phyloP scores from a whole-genome alignment of 176 grass and related monocot genomes.

The Themeda triandra region DNA sequence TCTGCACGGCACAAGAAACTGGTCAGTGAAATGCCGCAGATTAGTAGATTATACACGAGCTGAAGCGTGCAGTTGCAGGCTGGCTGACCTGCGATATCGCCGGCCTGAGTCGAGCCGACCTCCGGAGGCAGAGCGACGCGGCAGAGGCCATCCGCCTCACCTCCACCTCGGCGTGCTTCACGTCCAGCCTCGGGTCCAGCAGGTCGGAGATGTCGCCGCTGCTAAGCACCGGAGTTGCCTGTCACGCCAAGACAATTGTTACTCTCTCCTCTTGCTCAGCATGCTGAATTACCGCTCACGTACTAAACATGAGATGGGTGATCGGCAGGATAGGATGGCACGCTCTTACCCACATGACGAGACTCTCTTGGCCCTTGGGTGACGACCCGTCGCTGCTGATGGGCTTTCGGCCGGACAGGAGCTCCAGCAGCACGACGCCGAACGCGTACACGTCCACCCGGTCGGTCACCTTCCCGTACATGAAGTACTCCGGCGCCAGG shows the following conservation, averaged over 20 bases:
- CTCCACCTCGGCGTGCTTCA: slow-evolving; percentile 53
- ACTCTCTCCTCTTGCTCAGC: not conserved
- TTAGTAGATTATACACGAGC: too few relatives aligned
- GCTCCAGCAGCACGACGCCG: slow-evolving; percentile 93
- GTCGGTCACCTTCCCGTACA: slow-evolving; percentile 93
- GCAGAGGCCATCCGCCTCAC: slow-evolving; percentile 59
- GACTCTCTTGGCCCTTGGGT: slow-evolving; percentile 68
- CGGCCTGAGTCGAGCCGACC: slow-evolving; percentile 71
- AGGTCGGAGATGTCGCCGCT: slow-evolving; percentile 62
- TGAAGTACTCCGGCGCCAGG: slow-evolving; percentile 97
- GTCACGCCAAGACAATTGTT: not conserved
- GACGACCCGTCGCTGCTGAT: slow-evolving; percentile 66
- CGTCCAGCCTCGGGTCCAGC: slow-evolving; percentile 62
- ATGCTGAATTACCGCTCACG: not conserved
- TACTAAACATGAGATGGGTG: not conserved
- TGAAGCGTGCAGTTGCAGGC: not conserved
- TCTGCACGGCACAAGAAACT: slow-evolving; percentile 26
- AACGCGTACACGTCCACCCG: slow-evolving; percentile 98
- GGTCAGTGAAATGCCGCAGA: not conserved
- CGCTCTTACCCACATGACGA: slow-evolving; percentile 90
- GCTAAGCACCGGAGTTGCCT: slow-evolving; percentile 73
- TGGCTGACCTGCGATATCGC: slow-evolving; percentile 57
- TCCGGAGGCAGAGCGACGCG: slow-evolving; percentile 74
- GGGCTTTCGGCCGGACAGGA: slow-evolving; percentile 78
- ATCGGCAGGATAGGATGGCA: not conserved